Evolutionary conservation across 2,329 filamentous ascomycete genomes (phyloP).

Genomic region (Pyrenophora seminiperda): DNA sequence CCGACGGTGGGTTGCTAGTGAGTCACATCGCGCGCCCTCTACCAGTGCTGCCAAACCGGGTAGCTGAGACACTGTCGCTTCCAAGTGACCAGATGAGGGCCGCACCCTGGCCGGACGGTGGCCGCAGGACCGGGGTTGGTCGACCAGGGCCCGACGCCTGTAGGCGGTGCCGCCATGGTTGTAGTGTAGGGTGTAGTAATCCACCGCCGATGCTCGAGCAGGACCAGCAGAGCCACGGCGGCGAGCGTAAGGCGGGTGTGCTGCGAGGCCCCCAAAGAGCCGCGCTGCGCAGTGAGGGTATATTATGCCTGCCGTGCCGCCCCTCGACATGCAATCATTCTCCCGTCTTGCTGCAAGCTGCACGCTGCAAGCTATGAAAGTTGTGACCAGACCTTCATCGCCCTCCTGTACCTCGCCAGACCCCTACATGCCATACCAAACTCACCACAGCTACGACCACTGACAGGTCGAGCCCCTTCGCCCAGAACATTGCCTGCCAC

Average conservation of each 20-base stretch:
- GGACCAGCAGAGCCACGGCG: conserved; percentile 16
- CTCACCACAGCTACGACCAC: no score
- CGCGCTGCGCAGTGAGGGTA: conserved; percentile 13
- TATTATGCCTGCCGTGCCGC: conserved; percentile 26
- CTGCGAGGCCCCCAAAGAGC: conserved; percentile 11
- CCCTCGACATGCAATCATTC: conserved; percentile 11
- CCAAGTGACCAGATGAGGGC: conserved; percentile 40
- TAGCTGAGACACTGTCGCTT: conserved; percentile 25
- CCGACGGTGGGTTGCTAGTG: conserved; percentile 23
- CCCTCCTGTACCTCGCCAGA: neutral
- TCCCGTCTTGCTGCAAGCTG: neutral
- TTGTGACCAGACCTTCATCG: neutral
- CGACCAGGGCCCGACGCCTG: neutral
- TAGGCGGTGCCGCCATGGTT: neutral
- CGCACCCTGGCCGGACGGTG: conserved; percentile 31
- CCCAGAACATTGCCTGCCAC: no score
- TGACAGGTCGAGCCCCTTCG: no score
- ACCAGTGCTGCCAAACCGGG: conserved; percentile 11
- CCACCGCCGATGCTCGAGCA: neutral
- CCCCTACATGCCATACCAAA: neutral
- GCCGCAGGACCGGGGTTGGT: conserved; percentile 25
- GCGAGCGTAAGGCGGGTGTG: conserved; percentile 16
- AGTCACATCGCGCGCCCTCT: conserved; percentile 37
- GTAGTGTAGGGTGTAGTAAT: neutral
- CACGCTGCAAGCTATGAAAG: no score